Evolutionary conservation across 352 stramenopile genomes (phyloP).

Genomic region (Pythium folliculosum): DNA sequence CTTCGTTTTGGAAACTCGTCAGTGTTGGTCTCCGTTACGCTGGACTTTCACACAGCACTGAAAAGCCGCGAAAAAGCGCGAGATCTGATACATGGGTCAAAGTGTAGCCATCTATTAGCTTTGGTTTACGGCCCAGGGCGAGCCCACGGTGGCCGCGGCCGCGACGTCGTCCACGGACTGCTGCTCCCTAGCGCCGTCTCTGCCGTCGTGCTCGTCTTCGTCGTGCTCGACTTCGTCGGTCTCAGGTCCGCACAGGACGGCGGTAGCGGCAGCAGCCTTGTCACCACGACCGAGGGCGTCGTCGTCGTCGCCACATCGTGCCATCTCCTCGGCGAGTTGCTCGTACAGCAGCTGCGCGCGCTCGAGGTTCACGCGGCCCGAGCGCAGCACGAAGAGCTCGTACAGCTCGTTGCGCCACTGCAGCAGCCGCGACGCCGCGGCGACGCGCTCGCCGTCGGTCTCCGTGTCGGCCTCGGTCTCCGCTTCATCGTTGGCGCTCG

Average conservation of each 20-base stretch:
- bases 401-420: constrained; percentile 59
- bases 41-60: not conserved
- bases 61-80: not conserved
- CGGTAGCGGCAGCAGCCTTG: too few species aligned
- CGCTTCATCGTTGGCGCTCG: not conserved
- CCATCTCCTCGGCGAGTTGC: constrained; percentile 3
- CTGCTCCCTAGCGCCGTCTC: not conserved
- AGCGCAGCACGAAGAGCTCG: constrained; percentile 45
- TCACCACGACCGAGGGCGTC: not conserved
- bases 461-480: not conserved
- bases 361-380: constrained; percentile 31
- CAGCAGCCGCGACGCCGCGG: constrained; percentile 38
- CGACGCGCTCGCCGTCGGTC: constrained; percentile 14
- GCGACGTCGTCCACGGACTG: not conserved
- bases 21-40: not conserved
- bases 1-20: too few species aligned
- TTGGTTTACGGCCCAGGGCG: constrained; percentile 14
- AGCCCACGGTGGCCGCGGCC: constrained; percentile 5
- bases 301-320: not conserved
- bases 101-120: constrained; percentile 12
- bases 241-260: not conserved
- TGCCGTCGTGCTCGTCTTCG: not conserved
- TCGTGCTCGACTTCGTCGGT: not conserved
- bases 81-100: constrained; percentile 3
- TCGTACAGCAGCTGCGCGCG: constrained; percentile 28